A percentile compares a stretch with the other conserved stretches of the same genome.
Conservation (phyloP, 148 eudicot genomes). For the Gaultheria prostrata region DNA sequence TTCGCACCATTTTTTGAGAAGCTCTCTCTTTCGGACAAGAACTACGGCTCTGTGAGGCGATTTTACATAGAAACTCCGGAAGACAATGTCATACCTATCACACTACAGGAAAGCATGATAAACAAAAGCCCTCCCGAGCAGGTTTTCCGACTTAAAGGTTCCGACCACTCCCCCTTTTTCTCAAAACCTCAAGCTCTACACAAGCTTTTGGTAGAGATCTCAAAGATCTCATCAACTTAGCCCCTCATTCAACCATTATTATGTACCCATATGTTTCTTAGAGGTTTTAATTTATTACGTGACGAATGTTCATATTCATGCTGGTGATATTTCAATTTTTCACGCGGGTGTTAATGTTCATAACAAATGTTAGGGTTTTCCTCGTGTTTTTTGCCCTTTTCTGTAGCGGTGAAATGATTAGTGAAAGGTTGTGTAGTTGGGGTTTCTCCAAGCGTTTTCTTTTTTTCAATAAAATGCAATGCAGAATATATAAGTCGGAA, state of each 20-base stretch:
- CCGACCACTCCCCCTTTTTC: conserved; percentile 95
- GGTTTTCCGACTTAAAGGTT: conserved; percentile 71
- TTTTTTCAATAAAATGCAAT: neutral
- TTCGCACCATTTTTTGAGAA: conserved; percentile 81
- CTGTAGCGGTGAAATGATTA: neutral
- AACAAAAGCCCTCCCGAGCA: conserved; percentile 65
- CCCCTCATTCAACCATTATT: neutral
- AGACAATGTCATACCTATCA: conserved; percentile 64
- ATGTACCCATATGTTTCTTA: neutral
- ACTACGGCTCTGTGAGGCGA: conserved; percentile 71
- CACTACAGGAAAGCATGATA: conserved; percentile 60
- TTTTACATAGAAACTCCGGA: conserved; percentile 74
- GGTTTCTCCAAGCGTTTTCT: neutral
- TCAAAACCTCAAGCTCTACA: conserved; percentile 94
- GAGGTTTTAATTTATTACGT: neutral
- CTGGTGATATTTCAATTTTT: neutral
- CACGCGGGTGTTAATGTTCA: neutral
- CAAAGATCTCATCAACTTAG: conserved; percentile 37
- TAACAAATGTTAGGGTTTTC: neutral
- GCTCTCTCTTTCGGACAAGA: conserved; percentile 54
- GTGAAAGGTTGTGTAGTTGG: neutral
- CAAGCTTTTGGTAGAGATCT: conserved; percentile 66
- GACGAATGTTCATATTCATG: conserved; percentile 4
- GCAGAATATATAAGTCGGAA: neutral
- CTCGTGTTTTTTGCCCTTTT: neutral